A percentile compares a stretch with the other conserved stretches of the same genome.
Evolutionary conservation across 2,329 filamentous ascomycete species (phyloP).

Genomic region (Cordyceps tenuipes): DNA sequence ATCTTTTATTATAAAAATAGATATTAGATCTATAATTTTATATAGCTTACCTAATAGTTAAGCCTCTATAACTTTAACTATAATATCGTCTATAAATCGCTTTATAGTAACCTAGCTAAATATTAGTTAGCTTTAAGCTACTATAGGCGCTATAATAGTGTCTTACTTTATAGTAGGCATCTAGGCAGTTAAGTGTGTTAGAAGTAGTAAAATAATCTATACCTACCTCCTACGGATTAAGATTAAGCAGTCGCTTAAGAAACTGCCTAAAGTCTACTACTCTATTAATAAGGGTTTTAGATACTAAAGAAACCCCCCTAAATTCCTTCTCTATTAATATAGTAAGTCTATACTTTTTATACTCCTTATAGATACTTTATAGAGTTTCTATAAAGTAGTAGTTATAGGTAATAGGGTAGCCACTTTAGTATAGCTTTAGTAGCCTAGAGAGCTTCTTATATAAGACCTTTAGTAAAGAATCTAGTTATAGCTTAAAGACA

Average conservation of each 20-base stretch:
- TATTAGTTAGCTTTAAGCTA: too few relatives aligned
- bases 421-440: constrained; percentile 31
- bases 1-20: not conserved
- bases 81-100: not conserved
- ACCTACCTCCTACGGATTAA: not conserved
- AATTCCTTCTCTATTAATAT: not conserved
- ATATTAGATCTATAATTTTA: not conserved
- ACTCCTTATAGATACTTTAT: not conserved
- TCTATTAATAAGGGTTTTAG: not conserved
- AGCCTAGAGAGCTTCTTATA: constrained; percentile 35
- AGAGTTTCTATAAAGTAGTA: constrained; percentile 31
- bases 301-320: not conserved
- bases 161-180: not conserved
- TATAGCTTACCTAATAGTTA: not conserved
- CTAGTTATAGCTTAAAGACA: constrained; percentile 15
- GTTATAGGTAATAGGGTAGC: constrained; percentile 48
- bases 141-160: too few relatives aligned
- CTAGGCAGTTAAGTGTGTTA: not conserved
- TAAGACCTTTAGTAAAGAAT: constrained; percentile 19
- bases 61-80: not conserved
- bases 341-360: not conserved
- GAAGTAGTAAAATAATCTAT: not conserved
- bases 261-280: not conserved
- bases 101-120: not conserved
- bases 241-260: not conserved